A percentile compares a stretch with the other conserved stretches of the same genome.
Conservation (phyloP, 306 rosid genomes). For the Ammopiptanthus mongolicus region DNA sequence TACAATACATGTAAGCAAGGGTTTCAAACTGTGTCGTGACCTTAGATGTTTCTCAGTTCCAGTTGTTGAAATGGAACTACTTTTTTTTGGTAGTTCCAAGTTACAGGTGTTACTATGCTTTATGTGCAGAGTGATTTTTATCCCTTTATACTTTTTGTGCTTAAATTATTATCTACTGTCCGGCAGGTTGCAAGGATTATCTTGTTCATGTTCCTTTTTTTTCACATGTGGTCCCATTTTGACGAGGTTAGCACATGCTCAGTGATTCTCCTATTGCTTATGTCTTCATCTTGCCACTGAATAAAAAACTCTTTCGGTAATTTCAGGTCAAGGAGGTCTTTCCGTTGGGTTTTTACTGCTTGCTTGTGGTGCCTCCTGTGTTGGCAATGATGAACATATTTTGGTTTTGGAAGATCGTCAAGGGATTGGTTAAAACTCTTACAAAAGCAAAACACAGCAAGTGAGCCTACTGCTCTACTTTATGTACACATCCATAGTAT, state of each 20-base stretch:
- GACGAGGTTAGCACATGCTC: conserved; percentile 52
- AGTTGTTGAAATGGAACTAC: conserved; percentile 13
- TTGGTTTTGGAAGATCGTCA: conserved; percentile 81
- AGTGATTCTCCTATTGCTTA: not conserved
- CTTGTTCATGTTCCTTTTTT: conserved; percentile 51
- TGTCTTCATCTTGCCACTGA: not conserved
- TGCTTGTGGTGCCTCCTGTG: conserved; percentile 48
- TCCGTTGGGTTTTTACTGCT: conserved; percentile 48
- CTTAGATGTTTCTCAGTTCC: not conserved
- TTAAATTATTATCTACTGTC: not conserved
- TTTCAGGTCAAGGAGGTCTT: conserved; percentile 53
- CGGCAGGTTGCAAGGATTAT: conserved; percentile 64
- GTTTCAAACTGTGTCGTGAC: not conserved
- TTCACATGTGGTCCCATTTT: conserved; percentile 50
- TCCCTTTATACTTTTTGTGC: not conserved
- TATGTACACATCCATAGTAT: not conserved
- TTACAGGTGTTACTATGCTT: not conserved
- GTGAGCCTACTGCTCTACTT: conserved; percentile 13
- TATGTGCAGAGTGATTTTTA: not conserved
- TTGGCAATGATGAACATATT: conserved; percentile 53
- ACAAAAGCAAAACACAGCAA: conserved; percentile 43
- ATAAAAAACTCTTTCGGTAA: not conserved
- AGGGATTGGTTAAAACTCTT: conserved; percentile 59
- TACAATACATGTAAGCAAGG: not conserved
- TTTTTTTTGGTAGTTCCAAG: conserved; percentile 13